These are phyloP conservation scores for Phlebiopsis flavidoalba DNA, from an alignment of 768 basidiomycete species.

Conservation along the genomic window DNA sequence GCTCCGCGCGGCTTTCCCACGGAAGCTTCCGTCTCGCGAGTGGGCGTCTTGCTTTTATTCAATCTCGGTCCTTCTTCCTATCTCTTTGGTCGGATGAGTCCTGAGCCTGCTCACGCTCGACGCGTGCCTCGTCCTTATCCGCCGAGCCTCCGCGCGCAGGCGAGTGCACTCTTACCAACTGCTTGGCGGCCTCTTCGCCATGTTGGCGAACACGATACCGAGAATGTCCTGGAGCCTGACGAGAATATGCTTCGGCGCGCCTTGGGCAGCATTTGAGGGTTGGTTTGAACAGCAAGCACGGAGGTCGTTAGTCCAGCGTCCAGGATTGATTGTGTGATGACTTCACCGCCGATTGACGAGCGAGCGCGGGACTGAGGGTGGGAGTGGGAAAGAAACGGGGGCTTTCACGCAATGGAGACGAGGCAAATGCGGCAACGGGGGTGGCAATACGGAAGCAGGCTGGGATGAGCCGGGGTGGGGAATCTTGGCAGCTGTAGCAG, in stretches of 20 bases:
- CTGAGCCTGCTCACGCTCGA: not conserved
- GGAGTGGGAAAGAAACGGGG: not conserved
- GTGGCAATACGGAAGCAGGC: not conserved
- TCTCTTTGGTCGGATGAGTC: too few relatives aligned
- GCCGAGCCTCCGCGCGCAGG: not conserved
- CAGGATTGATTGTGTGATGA: not conserved
- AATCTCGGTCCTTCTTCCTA: not conserved
- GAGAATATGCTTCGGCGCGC: conserved; percentile 2
- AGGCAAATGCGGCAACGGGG: not conserved
- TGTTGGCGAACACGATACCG: not conserved
- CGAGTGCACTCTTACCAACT: conserved; percentile 2
- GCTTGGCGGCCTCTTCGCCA: not conserved
- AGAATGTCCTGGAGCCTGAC: conserved; percentile 3
- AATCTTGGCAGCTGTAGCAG: too few relatives aligned
- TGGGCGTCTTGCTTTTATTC: not conserved
- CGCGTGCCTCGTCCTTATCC: not conserved
- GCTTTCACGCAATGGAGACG: not conserved
- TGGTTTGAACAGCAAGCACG: not conserved
- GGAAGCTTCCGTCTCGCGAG: conserved; percentile 1
- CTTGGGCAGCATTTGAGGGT: not conserved
- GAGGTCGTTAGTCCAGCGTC: conserved; percentile 1
- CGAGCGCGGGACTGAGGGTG: not conserved
- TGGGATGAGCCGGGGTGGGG: not conserved
- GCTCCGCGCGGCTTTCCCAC: not conserved
- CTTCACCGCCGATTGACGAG: not conserved